A percentile compares a stretch with the other conserved stretches of the same genome.
Conservation (phyloP, 1,139 yeast genomes). For the Suhomyces bokatorum region DNA sequence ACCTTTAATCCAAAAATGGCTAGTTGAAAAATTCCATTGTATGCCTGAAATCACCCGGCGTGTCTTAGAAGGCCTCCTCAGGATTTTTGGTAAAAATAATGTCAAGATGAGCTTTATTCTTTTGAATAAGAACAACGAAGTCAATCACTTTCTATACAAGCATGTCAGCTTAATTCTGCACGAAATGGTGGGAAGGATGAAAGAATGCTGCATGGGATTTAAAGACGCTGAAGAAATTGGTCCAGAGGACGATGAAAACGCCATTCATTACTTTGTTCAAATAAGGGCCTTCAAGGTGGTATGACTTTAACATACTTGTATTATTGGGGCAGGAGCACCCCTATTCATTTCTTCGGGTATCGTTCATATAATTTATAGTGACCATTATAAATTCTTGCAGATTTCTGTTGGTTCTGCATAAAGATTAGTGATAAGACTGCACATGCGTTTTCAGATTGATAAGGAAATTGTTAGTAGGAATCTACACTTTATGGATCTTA, state of each 20-base stretch:
- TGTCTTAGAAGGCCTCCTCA: constrained; percentile 25
- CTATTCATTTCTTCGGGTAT: background rate
- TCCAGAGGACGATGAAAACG: constrained; percentile 17
- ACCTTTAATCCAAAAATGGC: constrained; percentile 5
- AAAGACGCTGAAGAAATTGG: constrained; percentile 18
- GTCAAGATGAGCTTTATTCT: constrained; percentile 36
- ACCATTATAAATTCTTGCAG: too few relatives aligned
- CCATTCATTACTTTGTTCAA: constrained; percentile 32
- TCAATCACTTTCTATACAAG: constrained; percentile 33
- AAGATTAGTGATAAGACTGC: too few relatives aligned
- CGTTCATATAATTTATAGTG: background rate
- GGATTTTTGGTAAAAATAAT: constrained; percentile 36
- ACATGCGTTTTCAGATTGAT: too few relatives aligned
- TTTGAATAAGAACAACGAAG: constrained; percentile 34
- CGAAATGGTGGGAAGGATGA: constrained; percentile 38
- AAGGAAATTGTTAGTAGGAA: too few relatives aligned
- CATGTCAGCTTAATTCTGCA: constrained; percentile 33
- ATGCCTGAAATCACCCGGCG: constrained; percentile 30
- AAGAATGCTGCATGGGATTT: constrained; percentile 28
- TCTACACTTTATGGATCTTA: too few relatives aligned
- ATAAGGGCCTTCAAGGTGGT: constrained; percentile 30
- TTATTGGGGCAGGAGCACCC: too few relatives aligned
- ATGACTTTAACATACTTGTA: too few relatives aligned
- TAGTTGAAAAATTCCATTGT: constrained; percentile 20
- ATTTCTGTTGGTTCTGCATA: too few relatives aligned